Base-by-base conservation (phyloP, 345 rosid species). In the Noccaea bulbosa region DNA sequence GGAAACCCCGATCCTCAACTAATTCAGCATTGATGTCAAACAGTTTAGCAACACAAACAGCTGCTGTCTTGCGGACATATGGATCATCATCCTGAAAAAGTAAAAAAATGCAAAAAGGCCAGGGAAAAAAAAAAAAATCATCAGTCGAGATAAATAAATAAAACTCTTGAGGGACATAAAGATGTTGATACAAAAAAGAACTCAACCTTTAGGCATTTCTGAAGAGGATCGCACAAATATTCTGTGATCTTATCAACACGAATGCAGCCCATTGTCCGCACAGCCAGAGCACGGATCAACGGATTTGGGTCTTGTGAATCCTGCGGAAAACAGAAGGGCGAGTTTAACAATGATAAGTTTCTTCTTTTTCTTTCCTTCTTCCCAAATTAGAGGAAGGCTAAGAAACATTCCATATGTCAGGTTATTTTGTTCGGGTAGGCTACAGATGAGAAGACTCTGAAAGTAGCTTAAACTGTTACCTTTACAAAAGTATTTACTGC, bases 301-400 rank as follows among this genome's bases (percentile, higher is more conserved):
- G 96, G 97, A 87, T 91, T 93, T 64, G 98, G 96, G 59, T 93
- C 98, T 77, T 93, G 98, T 48, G 97, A 93, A 78, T 90, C 98
- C 98, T 90, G 85, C 74, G 37, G 11, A n/a, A 58, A 48, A 34
- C 45, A 35, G 67, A 59, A 47, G 46, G 2, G 9, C n/a, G 14
- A n/a, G 17, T 51, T 46, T 11, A 6, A 30, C 3, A 49, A 27
- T 41, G 43, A 51, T 40, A 5, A 33, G 34, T 0, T n/a, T 27
- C 40, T 37, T 57, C n/a, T 6, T 8, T 24, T 1, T 41, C 20
- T 8, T 30, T 15, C 8, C 14, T 8, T 57, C 17, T 49, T 16
- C 16, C 43, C 38, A 48, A 58, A 39, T 10, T 2, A 50, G 50
- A 39, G 32, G 39, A 50, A 20, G 24, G 44, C 37, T 16, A 57